phyloP scores from a whole-genome alignment of 2,329 filamentous ascomycete species.

The Rugonectria rugulosa region DNA sequence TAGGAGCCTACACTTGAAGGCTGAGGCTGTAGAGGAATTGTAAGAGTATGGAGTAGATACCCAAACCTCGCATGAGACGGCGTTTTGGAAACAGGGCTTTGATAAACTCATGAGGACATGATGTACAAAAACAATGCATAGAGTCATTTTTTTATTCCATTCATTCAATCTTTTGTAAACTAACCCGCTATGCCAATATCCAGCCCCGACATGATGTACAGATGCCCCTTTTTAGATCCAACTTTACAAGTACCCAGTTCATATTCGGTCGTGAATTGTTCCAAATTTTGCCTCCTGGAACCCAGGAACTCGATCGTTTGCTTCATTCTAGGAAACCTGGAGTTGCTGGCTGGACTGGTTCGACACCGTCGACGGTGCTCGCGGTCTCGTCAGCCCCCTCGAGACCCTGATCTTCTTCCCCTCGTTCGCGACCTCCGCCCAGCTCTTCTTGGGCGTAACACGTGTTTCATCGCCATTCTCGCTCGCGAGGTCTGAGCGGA shows the following conservation, averaged over 20 bases:
- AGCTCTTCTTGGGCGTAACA: constrained; percentile 48
- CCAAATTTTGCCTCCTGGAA: background rate
- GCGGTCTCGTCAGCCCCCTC: constrained; percentile 24
- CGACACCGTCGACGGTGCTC: constrained; percentile 29
- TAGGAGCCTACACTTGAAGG: background rate
- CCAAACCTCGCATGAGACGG: background rate
- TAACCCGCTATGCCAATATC: background rate
- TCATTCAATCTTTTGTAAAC: background rate
- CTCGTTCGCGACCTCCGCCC: constrained; percentile 50
- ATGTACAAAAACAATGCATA: background rate
- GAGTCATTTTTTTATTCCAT: background rate
- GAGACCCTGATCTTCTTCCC: constrained; percentile 26
- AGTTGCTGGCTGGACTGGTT: constrained; percentile 14
- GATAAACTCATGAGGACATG: background rate
- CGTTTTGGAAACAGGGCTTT: background rate
- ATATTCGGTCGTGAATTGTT: no score
- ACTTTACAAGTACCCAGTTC: background rate
- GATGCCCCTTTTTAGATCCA: background rate
- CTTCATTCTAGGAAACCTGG: background rate
- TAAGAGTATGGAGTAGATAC: constrained; percentile 7
- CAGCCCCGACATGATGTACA: background rate
- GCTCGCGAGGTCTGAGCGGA: constrained; percentile 29
- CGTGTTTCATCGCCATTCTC: constrained; percentile 28
- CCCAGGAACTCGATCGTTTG: background rate
- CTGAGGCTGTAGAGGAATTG: background rate